Base-by-base conservation (phyloP, 2,329 filamentous ascomycete genomes). In the Alternaria brassicae region DNA sequence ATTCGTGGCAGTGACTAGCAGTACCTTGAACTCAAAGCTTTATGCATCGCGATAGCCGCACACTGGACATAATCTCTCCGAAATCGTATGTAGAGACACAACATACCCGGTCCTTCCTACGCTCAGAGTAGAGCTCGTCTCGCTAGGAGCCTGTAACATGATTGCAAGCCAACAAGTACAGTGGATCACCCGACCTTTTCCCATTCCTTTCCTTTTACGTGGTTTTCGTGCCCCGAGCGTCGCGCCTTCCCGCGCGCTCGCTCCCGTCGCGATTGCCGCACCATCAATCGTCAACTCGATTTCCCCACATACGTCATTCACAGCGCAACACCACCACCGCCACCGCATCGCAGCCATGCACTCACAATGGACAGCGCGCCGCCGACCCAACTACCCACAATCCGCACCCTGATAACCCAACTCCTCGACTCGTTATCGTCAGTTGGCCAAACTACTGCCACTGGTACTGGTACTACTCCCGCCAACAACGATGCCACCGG, bases 391-490 rank as follows among this genome's bases (percentile, higher is more conserved):
- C 56, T 69, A 10, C 68, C 72, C 15, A 54, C 69, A 7, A 63
- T 69, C 44, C 75, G 73, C 52, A 52, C 56, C 49, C 76, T 78
- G 59, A 60, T 78, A 57, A 77, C 74, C n/a, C 64, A 70, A 28
- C 65, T 79, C 19, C 49, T 79, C 25, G 59, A 68, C 13, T 72
- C 74, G 2, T 56, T 78, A 13, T 56, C 68, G n/a, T 23, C 36
- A 41, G 19, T 58, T 53, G 60, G 53, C 17, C 42, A 56, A 17
- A 50, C 72, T 12, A 60, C 77, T 36, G 65, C 72, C 39, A 47
- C 17, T 6, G n/a, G n/a, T n/a, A n/a, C n/a, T n/a, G n/a, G n/a
- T n/a, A n/a, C n/a, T n/a, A n/a, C n/a, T n/a, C n/a, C n/a, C n/a
- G n/a, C 21, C 19, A 7, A 42, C 30, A 3, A 21, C 7, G 13